Percentiles rank a stretch among this genome's conserved stretches.
These are phyloP conservation scores for Pseudogymnoascus sp. DNA, from an alignment of 2,329 filamentous ascomycete genomes.

Conservation along the genomic window DNA sequence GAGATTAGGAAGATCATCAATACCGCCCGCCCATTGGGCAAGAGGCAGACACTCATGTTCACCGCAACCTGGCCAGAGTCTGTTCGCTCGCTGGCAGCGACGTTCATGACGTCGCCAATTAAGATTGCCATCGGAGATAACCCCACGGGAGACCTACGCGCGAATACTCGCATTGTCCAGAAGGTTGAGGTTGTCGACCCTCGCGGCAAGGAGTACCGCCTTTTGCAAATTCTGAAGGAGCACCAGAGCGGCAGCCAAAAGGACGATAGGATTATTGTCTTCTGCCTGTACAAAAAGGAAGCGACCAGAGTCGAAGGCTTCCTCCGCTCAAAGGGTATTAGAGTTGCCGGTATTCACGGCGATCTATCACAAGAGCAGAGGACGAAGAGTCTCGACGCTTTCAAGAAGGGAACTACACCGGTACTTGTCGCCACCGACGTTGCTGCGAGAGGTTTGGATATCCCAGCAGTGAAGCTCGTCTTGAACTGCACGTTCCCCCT, in stretches of 20 bases:
- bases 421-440: slow-evolving; percentile 94
- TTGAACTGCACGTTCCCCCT: slow-evolving; percentile 75
- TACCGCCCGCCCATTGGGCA: slow-evolving; percentile 53
- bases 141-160: slow-evolving; percentile 68
- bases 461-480: slow-evolving; percentile 88
- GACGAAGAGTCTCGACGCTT: slow-evolving; percentile 76
- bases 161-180: slow-evolving; percentile 82
- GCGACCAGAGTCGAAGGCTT: slow-evolving; percentile 80
- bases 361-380: slow-evolving; percentile 85
- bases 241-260: slow-evolving; percentile 63
- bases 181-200: slow-evolving; percentile 81
- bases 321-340: slow-evolving; percentile 67
- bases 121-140: slow-evolving; percentile 83
- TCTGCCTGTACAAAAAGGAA: slow-evolving; percentile 98
- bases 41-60: slow-evolving; percentile 96
- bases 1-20: slow-evolving; percentile 85
- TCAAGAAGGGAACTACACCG: slow-evolving; percentile 76
- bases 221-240: slow-evolving; percentile 73
- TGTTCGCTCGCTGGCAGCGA: slow-evolving; percentile 75
- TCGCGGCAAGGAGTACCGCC: slow-evolving; percentile 68
- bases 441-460: slow-evolving; percentile 86
- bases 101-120: slow-evolving; percentile 82
- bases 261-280: slow-evolving; percentile 81
- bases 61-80: slow-evolving; percentile 95
- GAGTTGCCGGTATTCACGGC: slow-evolving; percentile 86